Evolutionary conservation across 257 asterid species (phyloP), one percentile per base, ranked within the genome.

Genomic region (Gentiana straminea): DNA sequence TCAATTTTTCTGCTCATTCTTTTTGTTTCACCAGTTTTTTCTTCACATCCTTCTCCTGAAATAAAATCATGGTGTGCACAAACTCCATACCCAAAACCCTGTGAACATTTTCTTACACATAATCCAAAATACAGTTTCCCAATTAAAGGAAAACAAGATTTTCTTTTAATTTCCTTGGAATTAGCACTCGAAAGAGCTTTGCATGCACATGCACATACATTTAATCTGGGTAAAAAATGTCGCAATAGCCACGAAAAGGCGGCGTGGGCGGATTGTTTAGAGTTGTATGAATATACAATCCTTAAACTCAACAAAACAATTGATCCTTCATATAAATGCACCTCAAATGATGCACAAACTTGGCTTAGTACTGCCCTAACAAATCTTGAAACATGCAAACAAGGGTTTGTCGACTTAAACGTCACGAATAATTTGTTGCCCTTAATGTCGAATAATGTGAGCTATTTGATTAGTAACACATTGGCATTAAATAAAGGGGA

Each of bases 41-140:
- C 36, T 4, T 12, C 10, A 1, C 6, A 43, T 50, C 10, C 49
- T 7, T 37, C 7, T 7, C 33, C 49, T 4, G 36, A 13, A 33
- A 51, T 57, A 13, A 51, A 68, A 34, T 13, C 54, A 38, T 68
- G 73, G 73, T 68, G 73, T 32, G 38, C 33, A 24, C 36, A 48
- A 49, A 56, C 64, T 6, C 43, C 54, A 11, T 33, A 57, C 47
- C 68, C 73, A 1, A 39, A 62, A 8, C 50, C 60, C 0, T 68
- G 73, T 15, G 62, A 68, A 32, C 2, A 41, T 33, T n/a, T 55
- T 49, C 35, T 68, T 41, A 41, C 41, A 0, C 54, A 43, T 8
- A 11, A 57, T 2, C 57, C 69, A 2, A 51, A 64, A 13, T 36
- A 2, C 2, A 2, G 35, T 3, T 10, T 3, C 15, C 39, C 8